These are phyloP conservation scores for Litchi chinensis DNA, from an alignment of 345 rosid genomes.

Conservation along the genomic window DNA sequence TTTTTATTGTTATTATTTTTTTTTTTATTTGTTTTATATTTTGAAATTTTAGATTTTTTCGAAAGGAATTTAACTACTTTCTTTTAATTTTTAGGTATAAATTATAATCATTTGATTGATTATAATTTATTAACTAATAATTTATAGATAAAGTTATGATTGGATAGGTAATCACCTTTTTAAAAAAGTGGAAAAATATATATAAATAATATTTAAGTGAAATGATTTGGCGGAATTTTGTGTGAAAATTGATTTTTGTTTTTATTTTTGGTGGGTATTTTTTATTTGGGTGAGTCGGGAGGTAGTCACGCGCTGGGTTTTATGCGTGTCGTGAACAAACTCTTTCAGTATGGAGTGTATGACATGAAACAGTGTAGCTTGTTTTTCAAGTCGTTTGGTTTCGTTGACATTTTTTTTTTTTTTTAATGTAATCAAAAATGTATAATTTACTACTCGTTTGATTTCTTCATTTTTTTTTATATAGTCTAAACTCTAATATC, in stretches of 20 bases:
- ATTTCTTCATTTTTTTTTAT: too few species aligned
- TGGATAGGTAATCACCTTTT: too few species aligned
- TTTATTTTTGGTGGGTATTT: neutral
- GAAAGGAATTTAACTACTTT: too few species aligned
- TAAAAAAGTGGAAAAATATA: too few species aligned
- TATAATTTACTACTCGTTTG: too few species aligned
- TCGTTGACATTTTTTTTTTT: neutral
- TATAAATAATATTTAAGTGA: too few species aligned
- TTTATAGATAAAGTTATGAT: too few species aligned
- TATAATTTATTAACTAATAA: too few species aligned
- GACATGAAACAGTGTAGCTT: neutral
- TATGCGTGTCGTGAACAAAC: conserved; percentile 14
- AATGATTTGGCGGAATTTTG: neutral
- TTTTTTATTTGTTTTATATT: neutral
- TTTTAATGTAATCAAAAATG: too few species aligned
- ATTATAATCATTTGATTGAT: too few species aligned
- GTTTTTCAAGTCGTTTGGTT: neutral
- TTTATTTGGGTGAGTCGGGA: neutral
- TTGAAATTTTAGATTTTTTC: neutral
- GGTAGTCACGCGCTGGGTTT: neutral
- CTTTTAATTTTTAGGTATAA: too few species aligned
- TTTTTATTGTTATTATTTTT: neutral
- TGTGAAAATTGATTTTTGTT: neutral
- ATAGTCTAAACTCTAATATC: too few species aligned
- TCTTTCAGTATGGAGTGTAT: neutral